Percentiles rank a stretch among this genome's conserved stretches.
These are phyloP conservation scores for Prunella vulgaris DNA, from an alignment of 257 asterid species.

Conservation along the genomic window DNA sequence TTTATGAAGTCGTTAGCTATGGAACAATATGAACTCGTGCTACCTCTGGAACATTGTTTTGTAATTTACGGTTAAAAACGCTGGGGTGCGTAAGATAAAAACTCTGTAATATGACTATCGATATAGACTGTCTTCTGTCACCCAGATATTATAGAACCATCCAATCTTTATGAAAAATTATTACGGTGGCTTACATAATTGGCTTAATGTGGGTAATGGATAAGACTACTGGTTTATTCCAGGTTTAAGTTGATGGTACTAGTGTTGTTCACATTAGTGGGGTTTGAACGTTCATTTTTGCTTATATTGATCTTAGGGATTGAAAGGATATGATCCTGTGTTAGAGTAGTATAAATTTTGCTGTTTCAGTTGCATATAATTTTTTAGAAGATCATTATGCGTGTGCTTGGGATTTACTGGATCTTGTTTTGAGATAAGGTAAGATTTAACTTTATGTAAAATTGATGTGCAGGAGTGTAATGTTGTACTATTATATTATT, in stretches of 20 bases:
- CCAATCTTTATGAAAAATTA: neutral
- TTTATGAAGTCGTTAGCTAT: neutral
- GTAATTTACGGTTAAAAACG: neutral
- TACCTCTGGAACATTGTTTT: neutral
- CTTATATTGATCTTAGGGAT: neutral
- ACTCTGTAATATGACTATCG: neutral
- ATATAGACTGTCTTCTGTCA: neutral
- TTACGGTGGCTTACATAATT: neutral
- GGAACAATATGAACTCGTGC: neutral
- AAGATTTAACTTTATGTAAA: no score
- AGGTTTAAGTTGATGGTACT: slow-evolving; percentile 1
- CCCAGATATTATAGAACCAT: neutral
- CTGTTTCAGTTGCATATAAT: neutral
- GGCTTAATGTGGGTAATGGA: neutral
- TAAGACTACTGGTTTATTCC: neutral
- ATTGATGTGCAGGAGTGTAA: no score
- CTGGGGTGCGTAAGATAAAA: neutral
- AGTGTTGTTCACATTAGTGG: neutral
- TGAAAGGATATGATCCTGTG: neutral
- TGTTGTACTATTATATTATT: no score
- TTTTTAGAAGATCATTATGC: neutral
- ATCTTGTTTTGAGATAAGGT: no score
- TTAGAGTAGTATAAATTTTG: neutral
- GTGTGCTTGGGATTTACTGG: no score
- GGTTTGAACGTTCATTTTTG: neutral